phyloP scores from a whole-genome alignment of 2,329 filamentous ascomycete species.

The Sphaerostilbella broomeana region DNA sequence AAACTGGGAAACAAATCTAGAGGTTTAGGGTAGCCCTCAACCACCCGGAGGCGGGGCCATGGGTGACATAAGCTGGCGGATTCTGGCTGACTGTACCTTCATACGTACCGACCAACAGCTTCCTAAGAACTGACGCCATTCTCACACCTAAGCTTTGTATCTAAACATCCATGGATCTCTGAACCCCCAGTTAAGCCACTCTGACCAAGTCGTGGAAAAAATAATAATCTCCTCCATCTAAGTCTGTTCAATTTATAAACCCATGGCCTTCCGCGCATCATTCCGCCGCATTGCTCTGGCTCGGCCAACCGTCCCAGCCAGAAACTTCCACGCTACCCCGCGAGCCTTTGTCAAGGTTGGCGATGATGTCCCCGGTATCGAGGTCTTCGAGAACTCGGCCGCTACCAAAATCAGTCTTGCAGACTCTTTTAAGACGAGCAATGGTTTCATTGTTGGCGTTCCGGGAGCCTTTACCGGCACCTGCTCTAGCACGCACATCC shows the following conservation, averaged over 20 bases:
- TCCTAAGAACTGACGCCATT: slow-evolving; percentile 10
- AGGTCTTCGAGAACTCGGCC: slow-evolving; percentile 78
- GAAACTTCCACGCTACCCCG: slow-evolving; percentile 58
- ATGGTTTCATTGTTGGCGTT: slow-evolving; percentile 78
- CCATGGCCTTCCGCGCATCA: slow-evolving; percentile 33
- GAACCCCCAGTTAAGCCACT: background rate
- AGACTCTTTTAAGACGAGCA: slow-evolving; percentile 62
- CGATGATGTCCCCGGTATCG: slow-evolving; percentile 69
- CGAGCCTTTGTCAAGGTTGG: slow-evolving; percentile 65
- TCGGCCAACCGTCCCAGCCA: slow-evolving; percentile 23
- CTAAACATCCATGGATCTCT: background rate
- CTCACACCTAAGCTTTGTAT: slow-evolving; percentile 2
- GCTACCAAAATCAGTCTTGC: slow-evolving; percentile 86
- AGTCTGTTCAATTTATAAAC: slow-evolving; percentile 3
- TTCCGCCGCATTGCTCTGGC: slow-evolving; percentile 28
- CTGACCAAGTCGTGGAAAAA: background rate
- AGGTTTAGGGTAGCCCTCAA: too few species aligned
- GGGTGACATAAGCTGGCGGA: slow-evolving; percentile 5
- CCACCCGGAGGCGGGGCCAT: too few species aligned
- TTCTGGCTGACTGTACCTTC: slow-evolving; percentile 10
- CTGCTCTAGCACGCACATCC: slow-evolving; percentile 63
- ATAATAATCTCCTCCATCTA: background rate
- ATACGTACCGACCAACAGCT: too few species aligned
- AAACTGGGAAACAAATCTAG: too few species aligned
- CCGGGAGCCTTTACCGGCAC: slow-evolving; percentile 66